Evolutionary conservation across 2,329 filamentous ascomycete species (phyloP), one percentile per base, ranked within the genome.

Genomic region (Tolypocladium ovalisporum): DNA sequence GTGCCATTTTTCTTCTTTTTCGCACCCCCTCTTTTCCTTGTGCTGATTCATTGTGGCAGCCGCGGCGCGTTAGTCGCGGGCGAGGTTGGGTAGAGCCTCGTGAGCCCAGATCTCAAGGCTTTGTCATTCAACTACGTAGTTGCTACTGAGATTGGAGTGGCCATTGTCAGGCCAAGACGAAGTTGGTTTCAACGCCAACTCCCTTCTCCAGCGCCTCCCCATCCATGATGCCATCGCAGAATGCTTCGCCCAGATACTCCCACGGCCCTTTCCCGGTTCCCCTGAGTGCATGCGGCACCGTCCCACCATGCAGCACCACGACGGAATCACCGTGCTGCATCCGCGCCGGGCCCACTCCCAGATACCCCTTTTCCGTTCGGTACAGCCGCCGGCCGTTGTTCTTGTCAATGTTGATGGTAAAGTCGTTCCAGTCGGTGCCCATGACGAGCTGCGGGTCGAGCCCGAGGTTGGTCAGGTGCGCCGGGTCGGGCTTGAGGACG

Each of bases 171-270:
- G 39, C 57, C 4, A 62, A 22, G 8, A 59, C 13, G 37, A 61
- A 62, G 4, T 19, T n/a, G 36, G 7, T 36, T 1, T 60, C 56
- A 7, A 35, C 24, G 6, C 42, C 49, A 10, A 54, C 34, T 2
- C 42, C 44, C 24, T 32, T 59, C 59, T 58, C 54, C 57, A 67
- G 54, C 17, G 64, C 55, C 58, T 71, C 67, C 1, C 69, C 70
- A 17, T 70, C 56, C 69, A 71, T 72, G 19, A 71, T 54, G 3
- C 69, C 68, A 22, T 71, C 68, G 39, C 68, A 71, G 52, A 71
- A 73, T 2, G 64, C 63, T 57, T 69, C 69, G 1, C 69, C 68
- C 1, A 70, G 15, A 54, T 68, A 68, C 24, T 57, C 54, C 62
- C 67, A 70, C n/a, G 12, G 36, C 4, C 53, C 51, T 9, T 36